Base-by-base conservation (phyloP, 192 early-diverging fungal species). In the Gamsiella multidivaricata region DNA sequence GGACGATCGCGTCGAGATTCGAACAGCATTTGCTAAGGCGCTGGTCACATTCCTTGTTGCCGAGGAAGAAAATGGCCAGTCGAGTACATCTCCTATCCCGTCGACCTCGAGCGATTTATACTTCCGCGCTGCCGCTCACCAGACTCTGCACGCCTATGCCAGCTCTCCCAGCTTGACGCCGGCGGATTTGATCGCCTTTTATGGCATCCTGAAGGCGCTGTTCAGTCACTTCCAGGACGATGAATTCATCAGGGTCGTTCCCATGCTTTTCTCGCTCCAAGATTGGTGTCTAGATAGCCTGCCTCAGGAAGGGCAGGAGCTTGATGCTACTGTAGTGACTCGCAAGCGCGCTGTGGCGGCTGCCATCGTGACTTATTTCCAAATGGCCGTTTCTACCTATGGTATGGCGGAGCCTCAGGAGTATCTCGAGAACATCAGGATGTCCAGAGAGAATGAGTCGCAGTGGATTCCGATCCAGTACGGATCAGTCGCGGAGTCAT, bases 1-100 rank as follows among this genome's bases (percentile, higher is more conserved):
- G 39, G 81, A 84, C 46, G 54, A 56, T 3, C 53, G 78, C 33
- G 57, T 73, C 26, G 70, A 76, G 29, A 69, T 80, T 56, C 58
- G 86, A 25, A 67, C 78, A 1, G 52, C 64, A 20, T 86, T 83
- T 64, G 80, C 83, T 9, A 50, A 76, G 15, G 73, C 73, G 0
- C 45, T 88, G 22, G 31, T 80, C 20, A 69, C 58, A 10, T 86
- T 84, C 65, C 64, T 88, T 47, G 69, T 75, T 5, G 58, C 70
- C 10, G 69, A 82, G 54, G 65, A 85, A 7, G 69, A 81, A 9
- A 56, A 36, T 32, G 22, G 12, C 3, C 43, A 52, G 3, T 28
- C 37, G 3, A 45, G 29, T 36, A 54, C 64, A 1, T 54, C 56
- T 3, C 60, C 60, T 6, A 67, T 78, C 26, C 65, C 74, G 3